Evolutionary conservation across 75 land plant species (phyloP).

Genomic region (Sequoia sempervirens): DNA sequence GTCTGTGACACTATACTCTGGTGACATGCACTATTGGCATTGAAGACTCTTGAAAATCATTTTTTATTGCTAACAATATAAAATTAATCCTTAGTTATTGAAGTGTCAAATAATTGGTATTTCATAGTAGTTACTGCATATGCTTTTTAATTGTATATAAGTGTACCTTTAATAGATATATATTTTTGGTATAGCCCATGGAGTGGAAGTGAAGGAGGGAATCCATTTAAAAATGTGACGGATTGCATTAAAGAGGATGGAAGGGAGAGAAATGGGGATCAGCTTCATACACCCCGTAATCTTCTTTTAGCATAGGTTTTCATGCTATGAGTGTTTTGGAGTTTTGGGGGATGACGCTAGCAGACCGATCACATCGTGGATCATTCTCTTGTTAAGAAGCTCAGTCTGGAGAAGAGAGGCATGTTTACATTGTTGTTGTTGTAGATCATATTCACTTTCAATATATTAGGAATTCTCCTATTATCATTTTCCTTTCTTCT

Average conservation of each 20-base stretch:
- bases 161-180: no score
- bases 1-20: not conserved
- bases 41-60: not conserved
- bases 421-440: constrained; percentile 51
- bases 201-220: no score
- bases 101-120: not conserved
- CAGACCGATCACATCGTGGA: no score
- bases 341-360: no score
- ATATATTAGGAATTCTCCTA: constrained; percentile 76
- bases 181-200: no score
- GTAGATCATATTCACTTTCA: constrained; percentile 96
- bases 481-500: constrained; percentile 57
- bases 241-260: no score
- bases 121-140: not conserved
- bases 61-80: not conserved
- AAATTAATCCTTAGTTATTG: not conserved
- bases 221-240: no score
- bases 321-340: no score
- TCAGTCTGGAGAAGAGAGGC: constrained; percentile 15
- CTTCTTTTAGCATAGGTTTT: no score
- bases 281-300: no score
- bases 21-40: not conserved
- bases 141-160: not conserved
- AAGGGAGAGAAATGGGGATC: no score
- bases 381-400: no score